Base-by-base conservation (phyloP, 225 moss, liverwort and hornwort species). In the Anthoceros angustus region DNA sequence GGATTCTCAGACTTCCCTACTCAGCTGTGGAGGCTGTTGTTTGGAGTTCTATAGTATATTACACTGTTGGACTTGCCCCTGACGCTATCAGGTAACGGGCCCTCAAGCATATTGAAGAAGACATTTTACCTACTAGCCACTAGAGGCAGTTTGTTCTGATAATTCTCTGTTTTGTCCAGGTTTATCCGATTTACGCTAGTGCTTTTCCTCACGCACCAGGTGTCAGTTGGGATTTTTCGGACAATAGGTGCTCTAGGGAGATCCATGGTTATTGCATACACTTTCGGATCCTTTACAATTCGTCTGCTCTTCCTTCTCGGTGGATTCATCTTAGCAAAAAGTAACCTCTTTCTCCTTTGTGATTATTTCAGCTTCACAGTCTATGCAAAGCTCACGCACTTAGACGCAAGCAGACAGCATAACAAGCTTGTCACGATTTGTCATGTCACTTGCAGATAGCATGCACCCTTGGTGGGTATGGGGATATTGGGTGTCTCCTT, bases 1-100 rank as follows among this genome's bases (percentile, higher is more conserved):
- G 78, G 81, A 24, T 81, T 15, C 55, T 81, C 69, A 69, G 81
- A n/a, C 23, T 81, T 41, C 81, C 81, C 2, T 77, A 77, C 20
- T 81, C 81, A 12, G 1, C 75, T 18, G 65, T 60, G 2, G 81
- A 81, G 61, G 55, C 74, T 12, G 41, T 73, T 12, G 73, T 81
- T 38, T 81, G 81, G 81, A 63, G 68, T 40, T 20, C 25, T 26
- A 73, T 81, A 14, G 75, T 77, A 4, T 81, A 81, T 60, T 81
- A 73, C 42, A 1, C 40, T 1, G 70, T 78, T 42, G 81, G 81
- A 18, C 75, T 77, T 55, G 74, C 74, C 16, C 81, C 81, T 39
- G 64, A 75, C 24, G 39, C 75, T 61, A 77, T 77, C 48, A 79
- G 78, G 78, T 79, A 50, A 21, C 6, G 0, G 23, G 23, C 42